Evolutionary conservation across 768 basidiomycete species (phyloP), one percentile per base, ranked within the genome.

Genomic region (Boletus pseudo-olivaceus): DNA sequence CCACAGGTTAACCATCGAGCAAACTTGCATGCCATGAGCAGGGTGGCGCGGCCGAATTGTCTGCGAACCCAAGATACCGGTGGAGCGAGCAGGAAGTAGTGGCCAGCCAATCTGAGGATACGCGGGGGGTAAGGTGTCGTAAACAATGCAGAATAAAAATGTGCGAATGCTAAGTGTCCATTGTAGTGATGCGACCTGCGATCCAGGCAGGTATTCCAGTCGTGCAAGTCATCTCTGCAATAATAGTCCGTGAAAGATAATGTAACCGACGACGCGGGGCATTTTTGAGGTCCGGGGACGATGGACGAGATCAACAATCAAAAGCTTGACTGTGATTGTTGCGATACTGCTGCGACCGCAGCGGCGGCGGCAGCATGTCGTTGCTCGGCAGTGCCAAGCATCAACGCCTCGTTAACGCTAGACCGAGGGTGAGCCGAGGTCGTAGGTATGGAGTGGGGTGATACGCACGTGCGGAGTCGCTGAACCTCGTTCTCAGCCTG

Each of bases 341-440:
- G 75, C 37, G 63, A 79, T 69, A 81, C 78, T 53, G 81, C 80
- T 46, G 81, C 77, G 30, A 77, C 75, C 48, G 82, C 84, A 35
- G 80, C 78, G 37, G 82, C 81, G 45, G 78, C 77, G 8, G 76
- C 77, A 44, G 80, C 82, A 67, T 82, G 82, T 63, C 82, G 74
- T 62, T 88, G 88, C 72, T 87, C 85, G 41, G 88, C 87, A 54
- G 87, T 87, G 70, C 84, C 82, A 68, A 93, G 83, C 88, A 91
- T 92, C 70, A 93, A 79, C 40, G 87, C 87, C 81, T 93, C 90
- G 73, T 93, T 93, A 62, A 93, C 84, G 66, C 82, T 85, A 20
- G 10, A 42, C 4, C 29, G 10, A 26, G 15, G 14, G 7, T 62
- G 41, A 54, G 49, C 26, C 7, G 15, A 11, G 17, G 14, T 19